Percentiles rank a stretch among this genome's conserved stretches.
These are phyloP conservation scores for Crithidia brevicula DNA, from an alignment of 208 protist genomes.

Conservation along the genomic window DNA sequence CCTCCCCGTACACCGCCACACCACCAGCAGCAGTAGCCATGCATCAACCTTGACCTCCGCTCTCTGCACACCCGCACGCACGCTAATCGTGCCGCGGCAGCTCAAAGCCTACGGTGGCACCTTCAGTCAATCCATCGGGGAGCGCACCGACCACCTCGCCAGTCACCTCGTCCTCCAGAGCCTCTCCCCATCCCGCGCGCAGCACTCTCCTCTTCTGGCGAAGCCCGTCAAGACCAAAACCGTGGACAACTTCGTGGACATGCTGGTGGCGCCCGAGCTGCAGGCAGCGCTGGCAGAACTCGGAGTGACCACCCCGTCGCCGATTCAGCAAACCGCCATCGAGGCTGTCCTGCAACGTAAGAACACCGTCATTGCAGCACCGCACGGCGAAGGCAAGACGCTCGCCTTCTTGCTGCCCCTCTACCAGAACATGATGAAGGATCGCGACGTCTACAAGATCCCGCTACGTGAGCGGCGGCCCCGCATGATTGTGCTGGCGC, in stretches of 20 bases:
- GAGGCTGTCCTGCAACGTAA: constrained; percentile 72
- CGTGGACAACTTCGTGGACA: constrained; percentile 70
- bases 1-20: no score
- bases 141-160: constrained; percentile 61
- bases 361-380: constrained; percentile 77
- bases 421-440: constrained; percentile 89
- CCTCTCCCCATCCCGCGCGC: constrained; percentile 57
- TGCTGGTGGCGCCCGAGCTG: constrained; percentile 56
- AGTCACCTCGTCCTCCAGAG: constrained; percentile 70
- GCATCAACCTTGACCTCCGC: background rate
- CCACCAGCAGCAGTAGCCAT: background rate
- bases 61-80: constrained; percentile 30
- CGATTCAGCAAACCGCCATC: constrained; percentile 83
- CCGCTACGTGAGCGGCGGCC: constrained; percentile 83
- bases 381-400: constrained; percentile 89
- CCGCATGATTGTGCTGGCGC: constrained; percentile 82
- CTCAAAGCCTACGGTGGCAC: constrained; percentile 83
- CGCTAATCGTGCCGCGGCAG: constrained; percentile 74
- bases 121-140: constrained; percentile 71
- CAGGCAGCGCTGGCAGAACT: constrained; percentile 41
- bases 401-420: constrained; percentile 82
- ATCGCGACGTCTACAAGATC: constrained; percentile 87
- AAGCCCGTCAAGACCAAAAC: constrained; percentile 69
- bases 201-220: constrained; percentile 50
- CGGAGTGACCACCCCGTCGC: constrained; percentile 68